Base-by-base conservation (phyloP, 116 monocot species). In the Trichopus zeylanicus region DNA sequence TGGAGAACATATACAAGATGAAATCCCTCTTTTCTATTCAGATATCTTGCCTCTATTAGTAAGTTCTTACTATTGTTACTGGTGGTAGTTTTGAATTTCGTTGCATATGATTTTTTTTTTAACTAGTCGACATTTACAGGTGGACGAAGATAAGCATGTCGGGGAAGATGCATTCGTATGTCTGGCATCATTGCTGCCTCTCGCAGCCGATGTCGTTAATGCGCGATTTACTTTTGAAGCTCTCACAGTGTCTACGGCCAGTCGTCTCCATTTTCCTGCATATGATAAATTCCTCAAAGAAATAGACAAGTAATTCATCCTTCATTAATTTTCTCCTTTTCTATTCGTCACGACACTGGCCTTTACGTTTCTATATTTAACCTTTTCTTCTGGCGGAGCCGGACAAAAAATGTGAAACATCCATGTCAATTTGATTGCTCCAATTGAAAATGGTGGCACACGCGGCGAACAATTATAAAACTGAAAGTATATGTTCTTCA, bases 11-110 rank as follows among this genome's bases (percentile, higher is more conserved):
- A 33, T 79, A 16, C 30, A 78, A 57, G 93, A 94, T 67, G 93
- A 94, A 6, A 68, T 81, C 42, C 61, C 89, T 35, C 76, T 94
- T 10, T 94, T 94, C 48, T 94, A 94, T 73, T 86, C 89, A 42
- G 89, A 94, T 55, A 73, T 89, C 61, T 83, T 94, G 94, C 94
- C 94, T 28, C 72, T 93, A 29, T 81, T 93, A 52, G 93, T 93
- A 75, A 78, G 85, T 61, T 12, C 11, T 8, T 39, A 25, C 2
- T 9, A 12, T 42, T 20, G 20, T 49, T 25, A 7, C 18, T 51
- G 16, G 31, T 48, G 31, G 6, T 55, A 31, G 24, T 9, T 39
- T 33, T 29, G 30, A 31, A 16, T 26, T 27, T 31, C 8, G 10
- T 26, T 31, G 35, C 10, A 21, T 55, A 24, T 57, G 28, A 22